Percentiles rank a stretch among this genome's conserved stretches.
Conservation (phyloP, 192 early-diverging fungal species). For the Entomortierella chlamydospora region DNA sequence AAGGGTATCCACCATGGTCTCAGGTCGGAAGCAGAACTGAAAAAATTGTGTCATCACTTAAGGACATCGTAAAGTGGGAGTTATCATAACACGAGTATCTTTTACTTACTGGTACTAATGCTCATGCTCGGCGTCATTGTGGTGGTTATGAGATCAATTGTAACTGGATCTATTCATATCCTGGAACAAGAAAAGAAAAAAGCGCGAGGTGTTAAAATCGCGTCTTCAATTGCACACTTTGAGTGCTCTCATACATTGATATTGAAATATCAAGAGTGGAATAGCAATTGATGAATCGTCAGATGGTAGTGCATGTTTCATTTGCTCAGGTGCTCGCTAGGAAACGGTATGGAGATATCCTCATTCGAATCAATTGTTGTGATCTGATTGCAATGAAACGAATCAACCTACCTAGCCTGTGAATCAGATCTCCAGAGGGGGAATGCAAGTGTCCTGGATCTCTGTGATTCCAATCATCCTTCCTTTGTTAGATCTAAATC, state of each 20-base stretch:
- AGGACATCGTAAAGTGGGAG: background rate
- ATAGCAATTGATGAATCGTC: slow-evolving; percentile 44
- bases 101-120: too few relatives aligned
- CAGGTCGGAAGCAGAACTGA: slow-evolving; percentile 59
- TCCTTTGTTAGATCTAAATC: too few relatives aligned
- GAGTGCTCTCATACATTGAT: background rate
- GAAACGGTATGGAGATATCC: slow-evolving; percentile 57
- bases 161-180: background rate
- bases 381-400: background rate
- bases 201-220: background rate
- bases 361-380: slow-evolving; percentile 45
- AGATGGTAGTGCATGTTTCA: slow-evolving; percentile 60
- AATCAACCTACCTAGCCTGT: background rate
- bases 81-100: background rate
- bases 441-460: background rate
- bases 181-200: background rate
- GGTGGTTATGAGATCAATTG: too few relatives aligned
- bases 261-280: background rate
- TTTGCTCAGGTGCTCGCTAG: slow-evolving; percentile 59
- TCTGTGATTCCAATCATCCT: too few relatives aligned
- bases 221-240: background rate
- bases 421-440: background rate
- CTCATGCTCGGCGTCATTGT: too few relatives aligned
- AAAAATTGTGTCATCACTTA: slow-evolving; percentile 53
- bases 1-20: slow-evolving; percentile 53